phyloP scores from a whole-genome alignment of 2,329 filamentous ascomycete genomes.

The Paracoccidioides brasiliensis region DNA sequence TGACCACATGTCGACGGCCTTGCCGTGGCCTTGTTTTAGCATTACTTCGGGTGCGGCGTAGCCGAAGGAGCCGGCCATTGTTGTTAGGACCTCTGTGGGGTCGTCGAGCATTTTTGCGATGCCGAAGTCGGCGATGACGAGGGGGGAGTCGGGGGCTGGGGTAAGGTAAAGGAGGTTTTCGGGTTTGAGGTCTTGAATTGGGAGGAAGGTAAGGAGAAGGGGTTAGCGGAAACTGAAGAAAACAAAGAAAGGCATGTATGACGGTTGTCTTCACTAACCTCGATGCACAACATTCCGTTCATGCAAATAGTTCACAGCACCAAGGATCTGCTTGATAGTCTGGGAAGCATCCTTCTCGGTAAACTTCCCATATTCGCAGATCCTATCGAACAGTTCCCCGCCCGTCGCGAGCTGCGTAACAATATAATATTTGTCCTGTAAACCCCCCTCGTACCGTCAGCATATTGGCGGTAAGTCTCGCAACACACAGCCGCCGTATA shows the following conservation, averaged over 20 bases:
- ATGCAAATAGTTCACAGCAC: conserved; percentile 89
- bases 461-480: too few relatives aligned
- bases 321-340: conserved; percentile 87
- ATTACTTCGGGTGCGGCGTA: conserved; percentile 98
- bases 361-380: conserved; percentile 95
- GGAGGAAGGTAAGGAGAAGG: background rate
- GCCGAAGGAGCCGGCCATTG: conserved; percentile 96
- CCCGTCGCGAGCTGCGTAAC: conserved; percentile 92
- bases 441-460: too few relatives aligned
- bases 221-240: conserved; percentile 4
- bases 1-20: conserved; percentile 99
- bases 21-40: conserved; percentile 93
- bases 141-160: conserved; percentile 59
- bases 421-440: conserved; percentile 97
- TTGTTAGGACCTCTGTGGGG: conserved; percentile 83
- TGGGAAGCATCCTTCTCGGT: conserved; percentile 96
- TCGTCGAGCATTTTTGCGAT: conserved; percentile 96
- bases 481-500: too few relatives aligned
- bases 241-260: background rate
- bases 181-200: conserved; percentile 70
- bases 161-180: conserved; percentile 95
- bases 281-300: conserved; percentile 89
- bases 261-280: conserved; percentile 41
- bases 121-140: conserved; percentile 93
- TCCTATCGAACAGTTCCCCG: conserved; percentile 93